Base-by-base conservation (phyloP, 441 rosid species). In the Erodium texanum region DNA sequence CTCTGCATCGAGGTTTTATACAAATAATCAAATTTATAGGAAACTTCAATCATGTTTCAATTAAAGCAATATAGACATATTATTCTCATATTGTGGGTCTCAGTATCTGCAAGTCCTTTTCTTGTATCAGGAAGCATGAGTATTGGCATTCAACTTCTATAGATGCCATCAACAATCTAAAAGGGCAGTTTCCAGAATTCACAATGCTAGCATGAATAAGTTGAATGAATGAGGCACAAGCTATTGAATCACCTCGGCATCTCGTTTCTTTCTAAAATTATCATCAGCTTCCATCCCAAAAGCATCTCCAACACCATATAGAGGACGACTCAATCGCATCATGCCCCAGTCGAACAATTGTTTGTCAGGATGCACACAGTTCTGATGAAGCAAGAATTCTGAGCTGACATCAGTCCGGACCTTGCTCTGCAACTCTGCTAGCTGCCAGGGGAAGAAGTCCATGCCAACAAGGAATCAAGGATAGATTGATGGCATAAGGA, bases 311-410 rank as follows among this genome's bases (percentile, higher is more conserved):
- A 87, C 78, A n/a, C 99, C 99, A 71, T 89, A 90, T 32, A 82
- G 68, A 24, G 90, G 88, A 63, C 91, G 94, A 72, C 81, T 89
- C 75, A 89, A 75, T 74, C 97, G 91, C 87, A 86, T 86, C 96
- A 86, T 86, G 62, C 96, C 93, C 97, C 99, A 92, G 80, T 95
- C 97, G 80, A 82, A 92, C 63, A 95, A 72, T 70, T 87, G 92
- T 76, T 77, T 88, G 69, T 88, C 90, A 50, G 88, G 87, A 82
- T 70, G 81, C 38, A 83, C 79, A 80, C 99, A 92, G 70, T 81
- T 85, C 79, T 79, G 3, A 16, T 82, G 97, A 48, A 95, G 93
- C 96, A 88, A 90, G 66, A 82, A 84, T 75, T 95, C 99, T 32
- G 96, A 84, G 84, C 93, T 90, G 66, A 92, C 88, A 74, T 87